Evolutionary conservation across 345 rosid genomes (phyloP).

Genomic region (Viola odorata): DNA sequence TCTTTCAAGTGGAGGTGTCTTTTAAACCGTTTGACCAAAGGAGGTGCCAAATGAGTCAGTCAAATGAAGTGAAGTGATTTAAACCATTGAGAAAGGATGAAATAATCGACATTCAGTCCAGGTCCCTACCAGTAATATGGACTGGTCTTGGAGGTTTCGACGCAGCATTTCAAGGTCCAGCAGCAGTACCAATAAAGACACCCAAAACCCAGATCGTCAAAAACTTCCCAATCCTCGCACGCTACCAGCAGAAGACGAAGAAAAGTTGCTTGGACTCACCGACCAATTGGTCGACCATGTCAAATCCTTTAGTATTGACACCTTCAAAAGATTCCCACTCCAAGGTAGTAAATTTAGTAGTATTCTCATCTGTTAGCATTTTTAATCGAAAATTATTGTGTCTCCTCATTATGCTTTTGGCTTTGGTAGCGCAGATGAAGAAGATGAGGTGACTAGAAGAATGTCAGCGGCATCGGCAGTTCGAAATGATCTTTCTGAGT

Average conservation of each 20-base stretch:
- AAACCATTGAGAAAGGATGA: too few species aligned
- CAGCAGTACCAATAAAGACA: conserved; percentile 9
- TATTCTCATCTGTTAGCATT: neutral
- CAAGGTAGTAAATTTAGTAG: conserved; percentile 32
- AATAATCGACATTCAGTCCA: neutral
- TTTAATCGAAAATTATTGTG: neutral
- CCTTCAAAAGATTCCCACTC: conserved; percentile 65
- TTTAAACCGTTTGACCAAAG: too few species aligned
- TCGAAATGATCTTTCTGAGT: conserved; percentile 62
- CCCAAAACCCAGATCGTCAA: conserved; percentile 14
- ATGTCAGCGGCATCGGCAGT: conserved; percentile 22
- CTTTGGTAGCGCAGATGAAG: conserved; percentile 37
- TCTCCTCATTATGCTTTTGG: conserved; percentile 4
- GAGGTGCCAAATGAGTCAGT: too few species aligned
- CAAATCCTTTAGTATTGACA: conserved; percentile 61
- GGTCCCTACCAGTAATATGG: conserved; percentile 21
- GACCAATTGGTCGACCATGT: conserved; percentile 49
- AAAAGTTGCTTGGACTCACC: conserved; percentile 56
- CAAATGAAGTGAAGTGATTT: too few species aligned
- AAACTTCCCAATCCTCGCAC: conserved; percentile 12
- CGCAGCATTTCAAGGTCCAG: conserved; percentile 30
- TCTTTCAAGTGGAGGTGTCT: too few species aligned
- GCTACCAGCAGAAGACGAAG: conserved; percentile 14
- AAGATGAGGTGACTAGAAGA: conserved; percentile 27
- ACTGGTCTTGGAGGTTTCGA: conserved; percentile 55